phyloP scores from a whole-genome alignment of 1,284 basidiomycete species.

The Ganoderma lucidum region DNA sequence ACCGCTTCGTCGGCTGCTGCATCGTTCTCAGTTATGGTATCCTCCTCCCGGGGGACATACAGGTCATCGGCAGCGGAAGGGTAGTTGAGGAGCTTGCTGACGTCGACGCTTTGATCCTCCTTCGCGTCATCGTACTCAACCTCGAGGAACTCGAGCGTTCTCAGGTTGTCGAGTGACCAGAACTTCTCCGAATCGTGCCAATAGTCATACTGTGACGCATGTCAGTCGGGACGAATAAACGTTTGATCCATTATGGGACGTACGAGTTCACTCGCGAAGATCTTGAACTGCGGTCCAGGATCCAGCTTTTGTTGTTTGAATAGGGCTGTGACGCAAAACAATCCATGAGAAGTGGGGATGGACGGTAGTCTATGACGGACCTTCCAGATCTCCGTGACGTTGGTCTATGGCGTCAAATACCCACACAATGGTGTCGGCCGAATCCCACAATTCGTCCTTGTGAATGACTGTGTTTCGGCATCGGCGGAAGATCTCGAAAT shows the following conservation, averaged over 20 bases:
- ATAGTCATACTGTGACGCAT: conserved; percentile 13
- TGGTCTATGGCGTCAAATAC: conserved; percentile 21
- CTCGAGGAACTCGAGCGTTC: not conserved
- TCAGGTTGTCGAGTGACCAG: conserved; percentile 15
- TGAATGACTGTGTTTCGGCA: conserved; percentile 22
- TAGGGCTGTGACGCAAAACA: conserved; percentile 39
- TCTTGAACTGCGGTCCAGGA: conserved; percentile 35
- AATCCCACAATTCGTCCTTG: conserved; percentile 37
- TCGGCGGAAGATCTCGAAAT: conserved; percentile 26
- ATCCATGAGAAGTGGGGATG: not conserved
- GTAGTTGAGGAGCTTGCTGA: not conserved
- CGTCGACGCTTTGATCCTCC: not conserved
- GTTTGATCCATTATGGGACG: conserved; percentile 1
- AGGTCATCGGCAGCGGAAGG: not conserved
- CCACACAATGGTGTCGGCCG: conserved; percentile 27
- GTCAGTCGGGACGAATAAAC: too few relatives aligned
- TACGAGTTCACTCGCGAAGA: conserved; percentile 40
- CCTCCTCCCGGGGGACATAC: not conserved
- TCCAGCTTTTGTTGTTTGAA: conserved; percentile 44
- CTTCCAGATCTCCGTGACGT: conserved; percentile 22
- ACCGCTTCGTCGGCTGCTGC: not conserved
- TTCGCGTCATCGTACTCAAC: conserved; percentile 9
- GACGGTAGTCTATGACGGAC: not conserved
- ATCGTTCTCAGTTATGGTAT: not conserved
- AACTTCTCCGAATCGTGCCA: conserved; percentile 17